Evolutionary conservation across 1,284 basidiomycete species (phyloP), one percentile per base, ranked within the genome.

Genomic region (Microbotryum intermedium): DNA sequence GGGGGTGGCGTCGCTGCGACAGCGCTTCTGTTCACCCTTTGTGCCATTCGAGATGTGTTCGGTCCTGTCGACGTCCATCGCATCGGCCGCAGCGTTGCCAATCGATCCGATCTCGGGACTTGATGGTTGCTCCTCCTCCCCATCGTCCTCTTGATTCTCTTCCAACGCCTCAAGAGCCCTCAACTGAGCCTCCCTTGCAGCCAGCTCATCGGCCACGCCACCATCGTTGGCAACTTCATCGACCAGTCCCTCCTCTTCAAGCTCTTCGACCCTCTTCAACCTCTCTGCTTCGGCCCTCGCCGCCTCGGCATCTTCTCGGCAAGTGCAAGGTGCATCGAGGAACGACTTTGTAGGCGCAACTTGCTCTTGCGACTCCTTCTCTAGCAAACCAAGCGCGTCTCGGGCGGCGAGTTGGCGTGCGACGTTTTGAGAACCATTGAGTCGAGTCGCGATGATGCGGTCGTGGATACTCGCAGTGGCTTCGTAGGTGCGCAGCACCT

Each of bases 341-440:
- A 47, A 49, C 7, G 42, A 26, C 26, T 50, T 21, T 30, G 18
- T 23, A 16, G 20, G 10, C 25, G 21, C 26, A 4, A 4, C 29
- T 25, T 16, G 46, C 16, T 26, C 29, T 42, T 54, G 44, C 30
- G n/a, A 51, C 34, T 39, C 46, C 34, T 6, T 34, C 26, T 54
- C 43, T 42, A 63, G 51, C 25, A 49, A 11, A 9, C 6, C 26
- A 20, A 62, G 54, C 26, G 57, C 63, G 7, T 28, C 59, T 8
- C 34, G 29, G 8, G 58, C 57, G 5, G 64, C 61, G 34, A 69
- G 57, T 30, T 66, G 64, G 7, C 60, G 39, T n/a, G 62, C 62
- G 46, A 68, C 59, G 16, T 55, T 54, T 21, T 65, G 62, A 30
- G 55, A 55, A 25, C 49, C 42, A 18, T 49, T 55, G 18, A 45